Conservation (phyloP, 2,329 filamentous ascomycete genomes). For the Ceratocystis harringtonii region DNA sequence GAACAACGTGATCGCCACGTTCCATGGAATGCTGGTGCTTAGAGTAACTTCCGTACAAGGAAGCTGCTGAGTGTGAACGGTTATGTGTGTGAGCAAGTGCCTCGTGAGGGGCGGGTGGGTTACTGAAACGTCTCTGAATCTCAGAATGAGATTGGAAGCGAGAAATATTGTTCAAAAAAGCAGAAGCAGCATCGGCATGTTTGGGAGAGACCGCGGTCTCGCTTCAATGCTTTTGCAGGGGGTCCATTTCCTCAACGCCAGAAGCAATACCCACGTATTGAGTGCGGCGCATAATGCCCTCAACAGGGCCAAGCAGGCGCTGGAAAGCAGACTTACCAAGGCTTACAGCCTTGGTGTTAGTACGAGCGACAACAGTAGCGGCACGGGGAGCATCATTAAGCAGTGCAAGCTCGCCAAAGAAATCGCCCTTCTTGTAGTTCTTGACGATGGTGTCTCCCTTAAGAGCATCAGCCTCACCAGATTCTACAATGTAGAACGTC, state of each 20-base stretch:
- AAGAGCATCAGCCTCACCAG: slow-evolving; percentile 72
- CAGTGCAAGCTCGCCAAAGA: slow-evolving; percentile 89
- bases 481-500: slow-evolving; percentile 81
- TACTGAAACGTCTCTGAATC: slow-evolving; percentile 14
- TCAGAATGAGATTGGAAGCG: slow-evolving; percentile 1
- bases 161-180: background rate
- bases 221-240: slow-evolving; percentile 32
- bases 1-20: background rate
- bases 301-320: slow-evolving; percentile 77
- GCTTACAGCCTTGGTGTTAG: slow-evolving; percentile 83
- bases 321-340: slow-evolving; percentile 92
- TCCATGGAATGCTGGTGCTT: slow-evolving; percentile 7
- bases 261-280: slow-evolving; percentile 45
- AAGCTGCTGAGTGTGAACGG: slow-evolving; percentile 11
- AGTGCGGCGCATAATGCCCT: slow-evolving; percentile 81
- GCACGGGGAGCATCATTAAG: slow-evolving; percentile 88
- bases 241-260: slow-evolving; percentile 53
- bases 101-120: slow-evolving; percentile 7
- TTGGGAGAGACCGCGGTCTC: slow-evolving; percentile 11
- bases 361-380: slow-evolving; percentile 69
- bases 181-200: slow-evolving; percentile 1
- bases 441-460: slow-evolving; percentile 66
- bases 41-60: background rate
- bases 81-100: slow-evolving; percentile 2
- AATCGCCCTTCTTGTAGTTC: slow-evolving; percentile 79